Evolutionary conservation across 73 alveolate genomes (phyloP).

Genomic region (Stentor coeruleus): DNA sequence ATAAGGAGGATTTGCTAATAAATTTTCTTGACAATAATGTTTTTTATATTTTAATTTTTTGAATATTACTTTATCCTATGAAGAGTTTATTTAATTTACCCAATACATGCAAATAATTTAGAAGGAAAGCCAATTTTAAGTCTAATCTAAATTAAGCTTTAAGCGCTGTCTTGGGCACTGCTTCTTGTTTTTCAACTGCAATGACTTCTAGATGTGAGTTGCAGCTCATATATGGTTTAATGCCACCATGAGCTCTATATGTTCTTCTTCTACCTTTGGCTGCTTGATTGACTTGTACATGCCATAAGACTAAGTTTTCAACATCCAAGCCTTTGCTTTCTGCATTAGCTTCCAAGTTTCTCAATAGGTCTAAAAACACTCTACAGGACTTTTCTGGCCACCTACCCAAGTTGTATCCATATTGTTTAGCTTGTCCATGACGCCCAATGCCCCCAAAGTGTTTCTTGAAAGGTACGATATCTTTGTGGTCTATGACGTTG

Average conservation of each 20-base stretch:
- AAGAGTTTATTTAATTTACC: neutral
- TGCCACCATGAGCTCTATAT: constrained; percentile 98
- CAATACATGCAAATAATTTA: no score
- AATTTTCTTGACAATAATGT: neutral
- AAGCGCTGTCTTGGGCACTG: constrained; percentile 82
- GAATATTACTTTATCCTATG: neutral
- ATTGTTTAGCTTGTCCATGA: constrained; percentile 81
- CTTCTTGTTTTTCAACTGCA: constrained; percentile 79
- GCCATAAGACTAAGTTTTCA: constrained; percentile 78
- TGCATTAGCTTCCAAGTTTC: constrained; percentile 87
- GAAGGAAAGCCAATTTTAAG: no score
- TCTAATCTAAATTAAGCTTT: constrained; percentile 34
- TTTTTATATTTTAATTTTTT: no score
- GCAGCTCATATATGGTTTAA: constrained; percentile 85
- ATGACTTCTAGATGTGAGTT: constrained; percentile 89
- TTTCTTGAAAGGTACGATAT: constrained; percentile 88
- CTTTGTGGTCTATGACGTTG: constrained; percentile 86
- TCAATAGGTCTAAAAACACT: constrained; percentile 71
- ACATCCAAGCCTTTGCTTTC: constrained; percentile 75
- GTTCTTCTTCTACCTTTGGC: constrained; percentile 97
- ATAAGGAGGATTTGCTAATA: neutral
- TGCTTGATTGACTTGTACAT: constrained; percentile 90
- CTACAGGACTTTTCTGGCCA: constrained; percentile 94
- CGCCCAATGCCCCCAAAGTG: constrained; percentile 90
- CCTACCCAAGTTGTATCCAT: constrained; percentile 83